These are phyloP conservation scores for Pterula multifida DNA, from an alignment of 1,284 basidiomycete genomes.

Conservation along the genomic window DNA sequence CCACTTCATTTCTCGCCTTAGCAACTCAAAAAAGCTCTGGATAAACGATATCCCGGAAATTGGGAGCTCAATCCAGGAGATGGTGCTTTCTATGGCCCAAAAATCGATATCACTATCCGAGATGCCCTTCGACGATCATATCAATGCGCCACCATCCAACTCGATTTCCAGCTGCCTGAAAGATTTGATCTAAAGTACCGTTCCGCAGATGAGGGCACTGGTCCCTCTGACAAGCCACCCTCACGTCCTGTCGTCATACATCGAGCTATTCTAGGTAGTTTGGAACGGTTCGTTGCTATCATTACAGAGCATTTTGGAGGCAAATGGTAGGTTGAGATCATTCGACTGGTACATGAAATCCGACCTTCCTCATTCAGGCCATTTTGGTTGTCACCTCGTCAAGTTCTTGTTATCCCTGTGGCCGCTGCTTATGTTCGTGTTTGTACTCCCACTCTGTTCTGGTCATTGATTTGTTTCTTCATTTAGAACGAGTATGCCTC, in stretches of 20 bases:
- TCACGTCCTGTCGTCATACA: slow-evolving; percentile 95
- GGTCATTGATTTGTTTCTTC: slow-evolving; percentile 5
- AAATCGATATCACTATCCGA: slow-evolving; percentile 95
- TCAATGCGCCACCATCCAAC: slow-evolving; percentile 98
- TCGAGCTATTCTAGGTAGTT: slow-evolving; percentile 88
- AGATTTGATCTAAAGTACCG: slow-evolving; percentile 94
- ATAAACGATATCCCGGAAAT: slow-evolving; percentile 79
- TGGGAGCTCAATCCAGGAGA: slow-evolving; percentile 96
- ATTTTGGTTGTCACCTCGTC: slow-evolving; percentile 95
- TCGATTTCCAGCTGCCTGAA: slow-evolving; percentile 99
- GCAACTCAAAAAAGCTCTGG: slow-evolving; percentile 80
- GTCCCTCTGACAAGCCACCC: slow-evolving; percentile 40
- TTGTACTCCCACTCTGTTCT: slow-evolving; percentile 6
- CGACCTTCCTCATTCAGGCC: slow-evolving; percentile 40
- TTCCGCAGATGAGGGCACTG: slow-evolving; percentile 51
- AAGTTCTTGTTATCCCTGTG: slow-evolving; percentile 91
- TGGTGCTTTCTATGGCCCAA: slow-evolving; percentile 94
- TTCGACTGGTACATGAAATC: slow-evolving; percentile 4
- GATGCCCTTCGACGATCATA: slow-evolving; percentile 90
- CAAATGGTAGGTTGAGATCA: slow-evolving; percentile 88
- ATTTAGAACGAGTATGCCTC: slow-evolving; percentile 82
- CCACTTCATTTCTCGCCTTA: slow-evolving; percentile 18
- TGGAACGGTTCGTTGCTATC: slow-evolving; percentile 96
- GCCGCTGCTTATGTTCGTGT: slow-evolving; percentile 70
- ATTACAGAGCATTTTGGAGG: slow-evolving; percentile 96